Percentiles rank a stretch among this genome's conserved stretches.
These are phyloP conservation scores for Quercus robur DNA, from an alignment of 306 rosid genomes.

Conservation along the genomic window DNA sequence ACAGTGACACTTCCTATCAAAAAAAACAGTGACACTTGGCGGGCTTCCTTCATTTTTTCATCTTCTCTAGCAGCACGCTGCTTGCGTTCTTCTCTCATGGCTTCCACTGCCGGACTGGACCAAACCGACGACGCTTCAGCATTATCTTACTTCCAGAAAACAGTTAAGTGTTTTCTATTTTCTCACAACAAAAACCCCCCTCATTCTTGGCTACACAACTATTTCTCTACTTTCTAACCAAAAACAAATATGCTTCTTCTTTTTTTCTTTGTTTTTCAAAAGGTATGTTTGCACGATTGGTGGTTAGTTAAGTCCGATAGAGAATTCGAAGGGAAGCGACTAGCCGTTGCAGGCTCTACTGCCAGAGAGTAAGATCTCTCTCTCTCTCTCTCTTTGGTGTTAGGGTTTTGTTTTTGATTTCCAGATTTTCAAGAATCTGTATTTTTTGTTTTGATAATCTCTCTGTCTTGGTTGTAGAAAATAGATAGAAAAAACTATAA, in stretches of 20 bases:
- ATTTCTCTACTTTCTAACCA: not conserved
- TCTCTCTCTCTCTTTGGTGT: not conserved
- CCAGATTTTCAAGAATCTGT: not conserved
- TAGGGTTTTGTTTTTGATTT: not conserved
- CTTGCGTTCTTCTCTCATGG: not conserved
- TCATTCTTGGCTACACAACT: not conserved
- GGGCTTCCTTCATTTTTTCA: too few species aligned
- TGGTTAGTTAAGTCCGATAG: slow-evolving; percentile 47
- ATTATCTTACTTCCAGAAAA: slow-evolving; percentile 18
- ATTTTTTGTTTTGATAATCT: not conserved
- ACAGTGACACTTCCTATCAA: too few species aligned
- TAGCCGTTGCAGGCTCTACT: slow-evolving; percentile 57
- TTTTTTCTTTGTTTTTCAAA: not conserved
- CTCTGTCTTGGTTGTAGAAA: not conserved
- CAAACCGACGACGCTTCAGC: not conserved
- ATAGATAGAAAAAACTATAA: not conserved
- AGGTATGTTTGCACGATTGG: slow-evolving; percentile 66
- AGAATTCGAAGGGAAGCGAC: slow-evolving; percentile 37
- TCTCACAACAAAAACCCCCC: not conserved
- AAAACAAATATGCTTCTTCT: not conserved
- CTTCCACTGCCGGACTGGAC: not conserved
- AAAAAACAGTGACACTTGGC: too few species aligned
- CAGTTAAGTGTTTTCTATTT: slow-evolving; percentile 13
- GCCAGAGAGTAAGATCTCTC: slow-evolving; percentile 39
- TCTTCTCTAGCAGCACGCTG: too few species aligned